Base-by-base conservation (phyloP, 177 flowering plant genomes). In the Vitis hybrid region DNA sequence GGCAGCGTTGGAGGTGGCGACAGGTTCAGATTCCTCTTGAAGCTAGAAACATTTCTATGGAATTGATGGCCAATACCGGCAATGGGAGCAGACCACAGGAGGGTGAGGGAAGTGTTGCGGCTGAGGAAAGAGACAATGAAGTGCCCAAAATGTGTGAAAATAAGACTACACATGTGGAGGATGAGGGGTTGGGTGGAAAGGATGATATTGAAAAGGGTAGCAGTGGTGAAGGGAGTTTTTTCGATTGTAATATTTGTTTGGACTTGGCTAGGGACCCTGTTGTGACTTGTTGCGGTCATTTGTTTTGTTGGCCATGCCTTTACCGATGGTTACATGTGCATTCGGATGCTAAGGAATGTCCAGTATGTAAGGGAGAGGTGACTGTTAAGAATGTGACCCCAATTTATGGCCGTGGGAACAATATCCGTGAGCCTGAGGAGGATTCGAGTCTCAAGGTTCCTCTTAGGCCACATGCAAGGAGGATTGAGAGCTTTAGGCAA, bases 291-390 rank as follows among this genome's bases (percentile, higher is more conserved):
- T 90, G 95, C 72, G 95, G 95, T 51, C 95, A 90, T 75, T 79
- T 88, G 74, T 90, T 85, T 59, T 90, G 95, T 70, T 90, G 95
- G 95, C 76, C 92, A 1, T 90, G 95, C 73, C 78, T 88, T 49
- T 88, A 88, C 74, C 80, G 79, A 45, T 88, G 92, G 95, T 70
- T 88, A 21, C 84, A 90, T 74, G 57, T 83, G 65, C 89, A 89
- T 74, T 87, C 95, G 0, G 90, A 87, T 72, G 85, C 86, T 7
- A 88, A 84, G 69, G 95, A 90, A 68, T 90, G 95, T 66, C 95
- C 95, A 0, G 91, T 90, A 1, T 90, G 95, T 71, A 90, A 90
- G 66, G 95, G 95, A 50, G 91, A 90, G 70, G 90, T 90, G 21
- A 77, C 86, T 1, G 56, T 68, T 3, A 88, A 83, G 70, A 86